Percentiles rank a stretch among this genome's conserved stretches.
phyloP scores from a whole-genome alignment of 140 eudicot genomes.

The Cichorium intybus region DNA sequence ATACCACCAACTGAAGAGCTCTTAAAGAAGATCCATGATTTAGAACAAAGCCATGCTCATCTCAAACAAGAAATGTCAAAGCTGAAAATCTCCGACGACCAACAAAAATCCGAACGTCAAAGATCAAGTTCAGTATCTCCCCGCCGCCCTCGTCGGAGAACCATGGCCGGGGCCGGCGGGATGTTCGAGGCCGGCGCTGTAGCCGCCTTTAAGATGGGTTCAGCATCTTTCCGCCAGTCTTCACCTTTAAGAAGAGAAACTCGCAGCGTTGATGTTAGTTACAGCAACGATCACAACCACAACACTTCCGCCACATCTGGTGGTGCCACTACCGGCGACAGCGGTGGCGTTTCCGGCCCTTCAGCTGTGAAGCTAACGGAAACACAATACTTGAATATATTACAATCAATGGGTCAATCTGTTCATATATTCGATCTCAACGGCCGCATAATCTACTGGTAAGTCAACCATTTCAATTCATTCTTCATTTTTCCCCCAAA shows the following conservation, averaged over 20 bases:
- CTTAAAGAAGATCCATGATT: conserved; percentile 78
- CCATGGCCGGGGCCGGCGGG: conserved; percentile 37
- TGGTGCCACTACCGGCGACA: conserved; percentile 24
- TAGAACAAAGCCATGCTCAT: conserved; percentile 83
- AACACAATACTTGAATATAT: conserved; percentile 72
- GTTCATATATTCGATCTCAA: conserved; percentile 79
- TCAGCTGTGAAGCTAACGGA: conserved; percentile 69
- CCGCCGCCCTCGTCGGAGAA: conserved; percentile 43
- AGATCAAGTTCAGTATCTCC: conserved; percentile 43
- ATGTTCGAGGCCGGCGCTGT: conserved; percentile 51
- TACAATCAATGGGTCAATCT: conserved; percentile 96
- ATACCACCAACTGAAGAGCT: conserved; percentile 68
- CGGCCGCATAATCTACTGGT: conserved; percentile 77
- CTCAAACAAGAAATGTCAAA: conserved; percentile 84
- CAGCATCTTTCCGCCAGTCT: conserved; percentile 68
- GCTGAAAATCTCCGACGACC: conserved; percentile 49
- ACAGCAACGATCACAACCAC: conserved; percentile 25
- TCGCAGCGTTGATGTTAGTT: conserved; percentile 36
- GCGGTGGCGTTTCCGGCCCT: conserved; percentile 31
- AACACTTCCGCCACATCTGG: conserved; percentile 17
- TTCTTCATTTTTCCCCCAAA: not conserved
- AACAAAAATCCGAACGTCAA: conserved; percentile 38
- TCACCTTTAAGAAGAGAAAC: conserved; percentile 95
- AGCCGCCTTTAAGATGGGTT: conserved; percentile 58
- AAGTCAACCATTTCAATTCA: conserved; percentile 34